A percentile compares a stretch with the other conserved stretches of the same genome.
Conservation (phyloP, 2,329 filamentous ascomycete genomes). For the Tolypocladium album region DNA sequence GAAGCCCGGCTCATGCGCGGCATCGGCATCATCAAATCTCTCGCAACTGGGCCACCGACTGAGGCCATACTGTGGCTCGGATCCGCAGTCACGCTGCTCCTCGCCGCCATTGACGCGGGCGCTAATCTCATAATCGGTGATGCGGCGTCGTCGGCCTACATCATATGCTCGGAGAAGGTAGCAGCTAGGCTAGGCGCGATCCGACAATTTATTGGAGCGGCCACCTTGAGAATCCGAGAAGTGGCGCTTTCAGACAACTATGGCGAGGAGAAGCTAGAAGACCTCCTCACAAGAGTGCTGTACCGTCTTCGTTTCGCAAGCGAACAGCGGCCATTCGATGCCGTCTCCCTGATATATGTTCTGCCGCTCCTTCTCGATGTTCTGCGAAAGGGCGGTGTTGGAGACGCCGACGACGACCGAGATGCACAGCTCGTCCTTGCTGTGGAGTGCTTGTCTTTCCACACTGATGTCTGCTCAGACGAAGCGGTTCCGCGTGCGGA, state of each 20-base stretch:
- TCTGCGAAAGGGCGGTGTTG: constrained; percentile 69
- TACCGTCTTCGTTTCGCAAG: constrained; percentile 84
- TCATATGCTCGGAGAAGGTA: constrained; percentile 67
- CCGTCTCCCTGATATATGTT: constrained; percentile 77
- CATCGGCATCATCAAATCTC: constrained; percentile 72
- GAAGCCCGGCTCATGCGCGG: constrained; percentile 69
- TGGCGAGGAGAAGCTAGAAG: constrained; percentile 69
- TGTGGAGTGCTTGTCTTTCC: constrained; percentile 79
- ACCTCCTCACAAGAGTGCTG: constrained; percentile 75
- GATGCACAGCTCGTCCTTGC: constrained; percentile 87
- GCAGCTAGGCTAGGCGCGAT: constrained; percentile 64
- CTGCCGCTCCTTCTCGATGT: constrained; percentile 73
- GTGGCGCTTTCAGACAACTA: constrained; percentile 63
- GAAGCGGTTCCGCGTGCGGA: constrained; percentile 65
- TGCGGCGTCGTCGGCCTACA: constrained; percentile 64
- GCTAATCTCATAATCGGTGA: constrained; percentile 75
- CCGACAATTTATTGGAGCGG: constrained; percentile 76
- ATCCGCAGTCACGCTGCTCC: constrained; percentile 61
- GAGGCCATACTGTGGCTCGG: constrained; percentile 85
- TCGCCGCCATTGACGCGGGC: constrained; percentile 67
- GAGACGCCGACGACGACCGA: constrained; percentile 60
- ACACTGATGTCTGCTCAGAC: constrained; percentile 71
- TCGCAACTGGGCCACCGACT: constrained; percentile 80
- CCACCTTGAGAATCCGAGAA: constrained; percentile 70
- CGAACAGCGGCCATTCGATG: constrained; percentile 89